A percentile compares a stretch with the other conserved stretches of the same genome.
phyloP scores from a whole-genome alignment of 352 stramenopile species.

The Phytophthora brassicae region DNA sequence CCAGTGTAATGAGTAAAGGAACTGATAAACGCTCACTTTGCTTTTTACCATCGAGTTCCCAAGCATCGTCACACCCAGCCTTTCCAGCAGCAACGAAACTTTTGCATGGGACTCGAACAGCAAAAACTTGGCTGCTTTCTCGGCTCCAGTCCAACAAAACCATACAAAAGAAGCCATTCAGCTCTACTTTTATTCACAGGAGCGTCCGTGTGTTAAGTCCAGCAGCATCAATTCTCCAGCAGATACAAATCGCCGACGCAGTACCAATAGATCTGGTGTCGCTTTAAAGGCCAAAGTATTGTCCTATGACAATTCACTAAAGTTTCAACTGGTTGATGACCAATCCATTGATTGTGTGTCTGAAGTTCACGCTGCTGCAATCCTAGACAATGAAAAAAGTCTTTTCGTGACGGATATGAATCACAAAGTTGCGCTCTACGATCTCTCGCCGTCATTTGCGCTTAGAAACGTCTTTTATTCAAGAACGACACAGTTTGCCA shows the following conservation, averaged over 20 bases:
- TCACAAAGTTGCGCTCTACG: slow-evolving; percentile 25
- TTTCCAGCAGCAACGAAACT: slow-evolving; percentile 9
- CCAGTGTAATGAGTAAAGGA: too few species aligned
- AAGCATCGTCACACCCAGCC: too few species aligned
- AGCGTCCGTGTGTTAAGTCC: neutral
- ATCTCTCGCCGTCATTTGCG: slow-evolving; percentile 14
- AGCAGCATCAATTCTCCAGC: too few species aligned
- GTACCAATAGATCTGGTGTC: slow-evolving; percentile 9
- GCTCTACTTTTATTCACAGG: slow-evolving; percentile 33
- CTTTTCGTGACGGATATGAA: slow-evolving; percentile 39
- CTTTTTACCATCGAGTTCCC: too few species aligned
- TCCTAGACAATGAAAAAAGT: slow-evolving; percentile 24
- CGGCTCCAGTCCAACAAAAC: neutral
- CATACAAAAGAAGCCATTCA: slow-evolving; percentile 7
- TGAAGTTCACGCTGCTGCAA: slow-evolving; percentile 25
- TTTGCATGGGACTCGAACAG: slow-evolving; percentile 16
- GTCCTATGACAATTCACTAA: slow-evolving; percentile 12
- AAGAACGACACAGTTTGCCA: slow-evolving; percentile 30
- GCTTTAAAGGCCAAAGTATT: slow-evolving; percentile 24
- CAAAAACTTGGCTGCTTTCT: slow-evolving; percentile 20
- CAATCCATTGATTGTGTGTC: slow-evolving; percentile 13
- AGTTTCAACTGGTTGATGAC: slow-evolving; percentile 31
- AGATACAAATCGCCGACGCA: slow-evolving; percentile 11
- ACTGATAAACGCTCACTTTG: too few species aligned
- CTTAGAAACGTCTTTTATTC: slow-evolving; percentile 7